Conservation (phyloP, 768 basidiomycete species). For the Amanita jacksonii region DNA sequence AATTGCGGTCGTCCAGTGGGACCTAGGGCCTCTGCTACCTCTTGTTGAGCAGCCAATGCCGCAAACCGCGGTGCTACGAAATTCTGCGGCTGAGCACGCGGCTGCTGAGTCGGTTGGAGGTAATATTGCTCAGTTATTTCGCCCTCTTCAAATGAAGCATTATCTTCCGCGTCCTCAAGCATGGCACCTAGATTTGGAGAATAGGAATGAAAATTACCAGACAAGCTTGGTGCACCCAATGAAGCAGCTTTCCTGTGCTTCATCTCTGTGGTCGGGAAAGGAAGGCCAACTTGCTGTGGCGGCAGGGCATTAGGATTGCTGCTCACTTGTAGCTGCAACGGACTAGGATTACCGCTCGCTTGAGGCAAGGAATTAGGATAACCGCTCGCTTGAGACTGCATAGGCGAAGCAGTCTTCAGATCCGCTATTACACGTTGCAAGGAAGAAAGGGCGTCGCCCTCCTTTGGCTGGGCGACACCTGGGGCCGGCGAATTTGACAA, state of each 20-base stretch:
- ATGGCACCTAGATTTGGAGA: constrained; percentile 76
- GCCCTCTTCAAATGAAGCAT: constrained; percentile 57
- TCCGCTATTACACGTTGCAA: constrained; percentile 93
- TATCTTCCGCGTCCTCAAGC: constrained; percentile 76
- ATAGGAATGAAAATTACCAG: constrained; percentile 58
- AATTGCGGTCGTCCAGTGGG: constrained; percentile 81
- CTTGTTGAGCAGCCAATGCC: constrained; percentile 66
- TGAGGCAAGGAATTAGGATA: constrained; percentile 22
- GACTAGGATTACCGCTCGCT: constrained; percentile 24
- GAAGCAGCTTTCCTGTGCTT: constrained; percentile 81
- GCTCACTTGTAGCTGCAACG: no score
- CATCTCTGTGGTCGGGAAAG: constrained; percentile 46
- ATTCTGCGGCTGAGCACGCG: constrained; percentile 70
- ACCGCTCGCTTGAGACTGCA: constrained; percentile 35
- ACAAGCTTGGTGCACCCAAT: constrained; percentile 47
- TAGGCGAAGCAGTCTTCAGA: constrained; percentile 75
- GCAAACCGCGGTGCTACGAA: constrained; percentile 89
- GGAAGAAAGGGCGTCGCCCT: constrained; percentile 75
- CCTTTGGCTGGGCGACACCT: constrained; percentile 45
- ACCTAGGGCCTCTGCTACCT: constrained; percentile 52
- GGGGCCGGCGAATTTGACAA: constrained; percentile 38
- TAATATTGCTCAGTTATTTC: constrained; percentile 60
- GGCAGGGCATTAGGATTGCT: no score
- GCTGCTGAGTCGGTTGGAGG: constrained; percentile 47
- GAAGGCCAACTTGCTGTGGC: constrained; percentile 66